phyloP scores from a whole-genome alignment of 1,139 yeast species.

The Blastobotrys illinoisensis region DNA sequence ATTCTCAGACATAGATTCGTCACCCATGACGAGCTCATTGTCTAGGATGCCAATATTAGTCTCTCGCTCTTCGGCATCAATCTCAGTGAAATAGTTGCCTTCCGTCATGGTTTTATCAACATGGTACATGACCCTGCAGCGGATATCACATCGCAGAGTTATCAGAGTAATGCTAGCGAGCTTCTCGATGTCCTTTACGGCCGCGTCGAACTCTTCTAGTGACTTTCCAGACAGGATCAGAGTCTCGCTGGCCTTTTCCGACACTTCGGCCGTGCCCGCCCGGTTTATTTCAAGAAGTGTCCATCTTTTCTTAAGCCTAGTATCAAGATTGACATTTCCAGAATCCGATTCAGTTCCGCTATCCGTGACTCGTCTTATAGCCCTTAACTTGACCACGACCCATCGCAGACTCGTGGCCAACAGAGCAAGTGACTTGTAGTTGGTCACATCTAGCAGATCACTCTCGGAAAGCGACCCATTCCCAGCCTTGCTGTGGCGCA shows the following conservation, averaged over 20 bases:
- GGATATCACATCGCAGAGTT: conserved; percentile 59
- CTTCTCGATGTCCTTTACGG: conserved; percentile 42
- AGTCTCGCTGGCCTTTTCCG: conserved; percentile 14
- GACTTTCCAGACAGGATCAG: conserved; percentile 36
- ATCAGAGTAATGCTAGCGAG: conserved; percentile 48
- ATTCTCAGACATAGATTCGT: conserved; percentile 35
- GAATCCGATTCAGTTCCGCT: conserved; percentile 10
- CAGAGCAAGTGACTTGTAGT: conserved; percentile 22
- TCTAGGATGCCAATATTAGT: conserved; percentile 55
- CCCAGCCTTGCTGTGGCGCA: conserved; percentile 14
- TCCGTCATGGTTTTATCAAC: conserved; percentile 43
- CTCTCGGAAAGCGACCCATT: conserved; percentile 6
- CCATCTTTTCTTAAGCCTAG: conserved; percentile 30
- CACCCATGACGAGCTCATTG: conserved; percentile 49
- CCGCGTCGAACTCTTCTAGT: conserved; percentile 43
- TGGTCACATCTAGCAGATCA: conserved; percentile 23
- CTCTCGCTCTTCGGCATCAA: conserved; percentile 62
- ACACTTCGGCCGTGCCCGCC: conserved; percentile 10
- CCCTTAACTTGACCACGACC: conserved; percentile 21
- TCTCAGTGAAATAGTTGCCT: conserved; percentile 37
- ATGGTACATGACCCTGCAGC: conserved; percentile 57
- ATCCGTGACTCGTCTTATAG: conserved; percentile 18
- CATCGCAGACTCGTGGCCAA: conserved; percentile 25
- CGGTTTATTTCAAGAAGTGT: conserved; percentile 26
- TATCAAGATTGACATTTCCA: conserved; percentile 13